Base-by-base conservation (phyloP, 2,329 filamentous ascomycete species). In the Aschersonia sp. region DNA sequence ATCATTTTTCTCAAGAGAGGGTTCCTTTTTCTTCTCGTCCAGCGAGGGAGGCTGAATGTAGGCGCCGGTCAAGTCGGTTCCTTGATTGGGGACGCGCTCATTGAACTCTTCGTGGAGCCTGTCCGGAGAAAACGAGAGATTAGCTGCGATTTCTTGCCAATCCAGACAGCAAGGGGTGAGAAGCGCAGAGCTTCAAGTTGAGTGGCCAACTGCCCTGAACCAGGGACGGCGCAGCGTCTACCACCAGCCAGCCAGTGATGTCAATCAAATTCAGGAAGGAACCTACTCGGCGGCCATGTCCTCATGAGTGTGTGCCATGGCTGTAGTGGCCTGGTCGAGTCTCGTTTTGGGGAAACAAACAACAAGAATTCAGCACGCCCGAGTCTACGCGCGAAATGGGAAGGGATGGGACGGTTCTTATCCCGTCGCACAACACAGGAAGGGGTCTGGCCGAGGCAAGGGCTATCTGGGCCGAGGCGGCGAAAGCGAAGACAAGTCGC, bases 291-390 rank as follows among this genome's bases (percentile, higher is more conserved):
- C 58, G 43, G 58, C 58, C 47, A 51, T 53, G 50, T 62, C 59
- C 53, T 64, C 59, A 56, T 62, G 61, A 46, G 59, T 61, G 47
- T 58, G 57, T 46, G 61, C 59, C 61, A 64, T 62, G 4, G 35
- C 12, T 38, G 35, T 12, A 12, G 35, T 9, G 35, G 35, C 35
- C 12, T 12, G 35, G 12, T 38, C 35, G 35, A 12, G 35, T 38
- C 35, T 38, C 35, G 12, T 9, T 9, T 12, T 38, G 7, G 35
- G 7, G 35, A 9, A 7, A 38, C 7, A 12, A 38, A 3, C 7
- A 38, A 4, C 2, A 4, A 38, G 35, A 12, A 38, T 38, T 4
- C 35, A 3, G 35, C 20, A 20, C 20, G 20, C 20, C 20, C 20
- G 20, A 20, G 20, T 20, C 20, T 20, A 20, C 20, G 20, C 20